These are phyloP conservation scores for Trypanosoma brucei DNA, from an alignment of 208 protist genomes.

Conservation along the genomic window DNA sequence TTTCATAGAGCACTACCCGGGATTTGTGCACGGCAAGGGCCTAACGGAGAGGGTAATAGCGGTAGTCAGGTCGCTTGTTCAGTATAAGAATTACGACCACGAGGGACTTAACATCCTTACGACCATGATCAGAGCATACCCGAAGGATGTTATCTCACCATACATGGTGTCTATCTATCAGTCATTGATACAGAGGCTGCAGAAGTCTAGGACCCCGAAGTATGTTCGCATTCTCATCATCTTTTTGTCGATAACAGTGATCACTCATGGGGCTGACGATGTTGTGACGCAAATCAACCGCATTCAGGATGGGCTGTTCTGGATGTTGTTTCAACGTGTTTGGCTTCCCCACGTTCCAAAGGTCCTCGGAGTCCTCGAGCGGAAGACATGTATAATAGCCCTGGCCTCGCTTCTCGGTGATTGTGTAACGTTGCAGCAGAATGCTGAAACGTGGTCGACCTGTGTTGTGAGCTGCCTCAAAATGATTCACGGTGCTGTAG, in stretches of 20 bases:
- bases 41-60: slow-evolving; percentile 60
- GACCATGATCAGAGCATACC: slow-evolving; percentile 71
- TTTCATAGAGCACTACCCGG: slow-evolving; percentile 72
- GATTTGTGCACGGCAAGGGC: slow-evolving; percentile 51
- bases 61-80: slow-evolving; percentile 63
- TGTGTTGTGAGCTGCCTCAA: slow-evolving; percentile 66
- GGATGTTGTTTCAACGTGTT: slow-evolving; percentile 64
- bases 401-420: slow-evolving; percentile 70
- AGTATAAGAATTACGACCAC: slow-evolving; percentile 87
- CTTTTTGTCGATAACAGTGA: slow-evolving; percentile 77
- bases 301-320: slow-evolving; percentile 76
- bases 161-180: slow-evolving; percentile 61
- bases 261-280: slow-evolving; percentile 52
- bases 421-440: slow-evolving; percentile 50
- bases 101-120: slow-evolving; percentile 87
- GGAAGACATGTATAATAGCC: slow-evolving; percentile 82
- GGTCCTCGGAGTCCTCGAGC: slow-evolving; percentile 68
- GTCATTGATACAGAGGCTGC: slow-evolving; percentile 69
- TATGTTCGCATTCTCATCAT: slow-evolving; percentile 87
- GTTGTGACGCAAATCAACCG: slow-evolving; percentile 55
- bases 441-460: slow-evolving; percentile 46
- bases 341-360: slow-evolving; percentile 85
- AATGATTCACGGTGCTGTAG: slow-evolving; percentile 68
- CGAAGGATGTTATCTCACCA: slow-evolving; percentile 43
- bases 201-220: slow-evolving; percentile 74